Evolutionary conservation across 164 flowering plant genomes (phyloP).

Genomic region (Hamamelis virginiana): DNA sequence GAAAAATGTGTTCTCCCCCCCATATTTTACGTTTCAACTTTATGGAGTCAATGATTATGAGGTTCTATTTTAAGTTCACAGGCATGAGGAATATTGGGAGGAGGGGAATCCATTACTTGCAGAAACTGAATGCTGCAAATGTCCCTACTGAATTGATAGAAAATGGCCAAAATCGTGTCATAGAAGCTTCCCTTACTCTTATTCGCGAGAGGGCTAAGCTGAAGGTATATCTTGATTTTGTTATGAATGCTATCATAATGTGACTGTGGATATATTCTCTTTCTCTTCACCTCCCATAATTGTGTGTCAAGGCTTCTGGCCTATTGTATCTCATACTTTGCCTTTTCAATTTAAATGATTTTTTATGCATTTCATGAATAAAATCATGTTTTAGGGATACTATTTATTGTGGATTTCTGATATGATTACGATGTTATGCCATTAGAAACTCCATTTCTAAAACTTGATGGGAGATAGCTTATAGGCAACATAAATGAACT

Average conservation of each 20-base stretch:
- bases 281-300: neutral
- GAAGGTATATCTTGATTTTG: conserved; percentile 45
- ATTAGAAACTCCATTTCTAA: too few species aligned
- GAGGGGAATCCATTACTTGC: conserved; percentile 67
- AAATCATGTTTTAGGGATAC: too few species aligned
- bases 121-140: conserved; percentile 61
- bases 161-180: conserved; percentile 87
- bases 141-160: conserved; percentile 61
- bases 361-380: too few species aligned
- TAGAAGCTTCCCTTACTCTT: conserved; percentile 95
- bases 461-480: too few species aligned
- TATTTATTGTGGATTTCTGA: too few species aligned
- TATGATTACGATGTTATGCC: too few species aligned
- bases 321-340: too few species aligned
- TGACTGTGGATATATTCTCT: neutral
- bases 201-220: conserved; percentile 95
- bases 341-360: too few species aligned
- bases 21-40: neutral
- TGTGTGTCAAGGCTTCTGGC: neutral
- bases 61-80: conserved; percentile 10
- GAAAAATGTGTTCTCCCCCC: neutral
- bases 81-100: conserved; percentile 48
- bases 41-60: neutral
- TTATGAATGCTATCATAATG: neutral
- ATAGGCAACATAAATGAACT: too few species aligned